Percentiles rank a stretch among this genome's conserved stretches.
These are phyloP conservation scores for Carnegiea gigantea DNA, from an alignment of 179 eudicot genomes.

Conservation along the genomic window DNA sequence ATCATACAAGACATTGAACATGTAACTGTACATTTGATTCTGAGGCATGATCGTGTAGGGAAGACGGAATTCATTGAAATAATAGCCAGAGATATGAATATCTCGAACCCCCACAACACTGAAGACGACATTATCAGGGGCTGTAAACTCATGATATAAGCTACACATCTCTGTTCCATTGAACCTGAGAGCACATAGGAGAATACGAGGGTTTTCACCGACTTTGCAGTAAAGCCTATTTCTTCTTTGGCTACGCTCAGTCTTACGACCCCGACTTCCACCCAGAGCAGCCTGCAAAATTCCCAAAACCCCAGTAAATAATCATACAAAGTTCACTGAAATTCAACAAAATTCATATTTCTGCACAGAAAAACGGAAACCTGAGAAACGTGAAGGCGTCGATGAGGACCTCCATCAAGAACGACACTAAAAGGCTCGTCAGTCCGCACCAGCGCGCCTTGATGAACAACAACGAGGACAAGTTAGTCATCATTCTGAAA, in stretches of 20 bases:
- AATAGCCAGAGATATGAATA: background rate
- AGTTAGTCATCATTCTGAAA: background rate
- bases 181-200: background rate
- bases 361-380: background rate
- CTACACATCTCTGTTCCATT: background rate
- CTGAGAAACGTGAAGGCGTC: background rate
- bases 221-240: background rate
- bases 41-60: background rate
- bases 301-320: too few relatives aligned
- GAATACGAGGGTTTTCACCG: background rate
- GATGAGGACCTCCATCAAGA: background rate
- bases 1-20: too few relatives aligned
- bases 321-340: too few relatives aligned
- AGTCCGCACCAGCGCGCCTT: background rate
- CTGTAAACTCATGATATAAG: background rate
- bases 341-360: too few relatives aligned
- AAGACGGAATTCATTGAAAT: background rate
- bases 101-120: background rate
- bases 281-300: background rate
- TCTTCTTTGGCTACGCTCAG: background rate
- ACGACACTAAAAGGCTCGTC: background rate
- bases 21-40: background rate
- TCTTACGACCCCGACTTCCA: background rate
- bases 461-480: background rate
- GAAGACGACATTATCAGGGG: background rate